Conservation (phyloP, 2,329 filamentous ascomycete genomes). For the Boeremia exigua region DNA sequence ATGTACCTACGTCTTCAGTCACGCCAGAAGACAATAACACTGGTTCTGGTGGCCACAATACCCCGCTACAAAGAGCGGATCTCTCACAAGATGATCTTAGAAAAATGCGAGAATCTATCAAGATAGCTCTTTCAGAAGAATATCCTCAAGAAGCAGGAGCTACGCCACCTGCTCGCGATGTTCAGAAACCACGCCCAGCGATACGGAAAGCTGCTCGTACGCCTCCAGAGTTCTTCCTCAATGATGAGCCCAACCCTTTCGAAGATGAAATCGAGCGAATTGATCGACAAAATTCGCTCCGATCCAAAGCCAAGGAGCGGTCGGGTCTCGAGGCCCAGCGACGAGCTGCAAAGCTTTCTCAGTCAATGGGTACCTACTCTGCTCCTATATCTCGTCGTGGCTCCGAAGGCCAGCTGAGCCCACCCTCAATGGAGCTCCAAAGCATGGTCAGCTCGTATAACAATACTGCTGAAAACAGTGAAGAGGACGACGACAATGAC, state of each 20-base stretch:
- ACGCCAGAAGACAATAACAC: constrained; percentile 32
- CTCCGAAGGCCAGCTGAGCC: constrained; percentile 38
- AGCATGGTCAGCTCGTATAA: constrained; percentile 25
- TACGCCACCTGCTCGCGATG: constrained; percentile 25
- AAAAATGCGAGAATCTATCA: constrained; percentile 44
- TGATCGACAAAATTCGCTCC: constrained; percentile 11
- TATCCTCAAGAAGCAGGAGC: constrained; percentile 27
- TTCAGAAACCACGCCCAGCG: constrained; percentile 46
- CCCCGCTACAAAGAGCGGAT: constrained; percentile 39
- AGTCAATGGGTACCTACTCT: constrained; percentile 45
- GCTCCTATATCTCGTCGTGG: constrained; percentile 44
- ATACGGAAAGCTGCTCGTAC: constrained; percentile 44
- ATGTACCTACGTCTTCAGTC: constrained; percentile 20
- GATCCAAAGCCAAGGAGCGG: constrained; percentile 34
- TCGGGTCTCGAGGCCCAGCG: constrained; percentile 45
- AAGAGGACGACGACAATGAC: constrained; percentile 32
- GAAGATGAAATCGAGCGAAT: constrained; percentile 26
- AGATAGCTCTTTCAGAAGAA: constrained; percentile 42
- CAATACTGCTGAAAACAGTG: constrained; percentile 31
- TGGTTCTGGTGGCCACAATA: constrained; percentile 37
- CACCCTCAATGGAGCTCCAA: constrained; percentile 29
- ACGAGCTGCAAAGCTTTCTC: constrained; percentile 44
- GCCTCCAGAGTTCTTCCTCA: constrained; percentile 42
- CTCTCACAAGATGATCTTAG: constrained; percentile 43
- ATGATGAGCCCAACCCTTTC: constrained; percentile 44